A percentile compares a stretch with the other conserved stretches of the same genome.
These are phyloP conservation scores for Zelonia costaricensis DNA, from an alignment of 208 protist species.

Conservation along the genomic window DNA sequence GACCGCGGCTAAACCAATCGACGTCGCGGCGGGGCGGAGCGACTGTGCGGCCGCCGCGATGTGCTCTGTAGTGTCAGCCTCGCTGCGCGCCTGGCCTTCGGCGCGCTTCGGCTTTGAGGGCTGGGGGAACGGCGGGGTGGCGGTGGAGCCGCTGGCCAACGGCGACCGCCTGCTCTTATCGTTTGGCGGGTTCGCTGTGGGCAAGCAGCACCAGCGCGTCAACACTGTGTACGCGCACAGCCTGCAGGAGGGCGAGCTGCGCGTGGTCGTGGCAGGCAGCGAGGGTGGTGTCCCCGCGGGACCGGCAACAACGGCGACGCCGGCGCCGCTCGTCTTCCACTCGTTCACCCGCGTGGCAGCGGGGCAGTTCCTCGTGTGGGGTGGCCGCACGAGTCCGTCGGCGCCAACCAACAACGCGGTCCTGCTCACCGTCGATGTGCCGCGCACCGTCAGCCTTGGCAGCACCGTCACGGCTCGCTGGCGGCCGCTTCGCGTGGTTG, in stretches of 20 bases:
- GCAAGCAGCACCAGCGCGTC: conserved; percentile 56
- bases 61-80: background rate
- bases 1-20: too few relatives aligned
- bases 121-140: conserved; percentile 77
- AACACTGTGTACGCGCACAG: conserved; percentile 71
- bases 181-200: conserved; percentile 80
- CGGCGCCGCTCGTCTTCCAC: conserved; percentile 65
- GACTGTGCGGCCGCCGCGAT: background rate
- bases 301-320: background rate
- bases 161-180: conserved; percentile 55
- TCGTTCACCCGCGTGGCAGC: conserved; percentile 51
- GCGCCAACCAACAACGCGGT: conserved; percentile 45
- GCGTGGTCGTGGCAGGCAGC: conserved; percentile 22
- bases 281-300: background rate
- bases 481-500: conserved; percentile 6
- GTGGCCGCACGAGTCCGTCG: conserved; percentile 78
- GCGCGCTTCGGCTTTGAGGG: conserved; percentile 81
- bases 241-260: conserved; percentile 66
- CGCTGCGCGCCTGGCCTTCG: conserved; percentile 57
- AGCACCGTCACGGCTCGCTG: conserved; percentile 23
- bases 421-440: conserved; percentile 45
- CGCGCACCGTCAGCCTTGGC: conserved; percentile 16
- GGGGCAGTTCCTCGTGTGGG: conserved; percentile 71
- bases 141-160: conserved; percentile 32
- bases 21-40: background rate